Evolutionary conservation across 257 asterid genomes (phyloP).

Genomic region (Lavandula angustifolia): DNA sequence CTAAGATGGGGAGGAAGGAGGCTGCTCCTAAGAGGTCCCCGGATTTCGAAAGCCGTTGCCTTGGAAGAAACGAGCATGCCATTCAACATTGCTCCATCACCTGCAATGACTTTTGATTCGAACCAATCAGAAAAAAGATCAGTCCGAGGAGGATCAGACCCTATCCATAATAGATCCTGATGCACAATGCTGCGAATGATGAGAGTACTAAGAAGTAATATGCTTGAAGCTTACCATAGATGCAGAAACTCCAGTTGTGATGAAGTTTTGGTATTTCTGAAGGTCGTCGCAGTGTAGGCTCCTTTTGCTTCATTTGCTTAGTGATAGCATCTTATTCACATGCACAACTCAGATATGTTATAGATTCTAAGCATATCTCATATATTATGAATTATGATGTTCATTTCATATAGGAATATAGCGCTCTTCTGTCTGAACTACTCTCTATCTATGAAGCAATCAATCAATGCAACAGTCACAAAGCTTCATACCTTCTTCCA

Average conservation of each 20-base stretch:
- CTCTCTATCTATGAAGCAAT: conserved; percentile 7
- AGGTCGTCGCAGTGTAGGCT: conserved; percentile 34
- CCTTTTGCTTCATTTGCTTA: conserved; percentile 36
- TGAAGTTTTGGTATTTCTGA: conserved; percentile 30
- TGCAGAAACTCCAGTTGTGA: conserved; percentile 21
- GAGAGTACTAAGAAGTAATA: conserved; percentile 17
- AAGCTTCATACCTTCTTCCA: conserved; percentile 4
- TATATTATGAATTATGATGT: conserved; percentile 26
- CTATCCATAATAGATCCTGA: conserved; percentile 78
- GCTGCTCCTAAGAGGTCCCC: conserved; percentile 42
- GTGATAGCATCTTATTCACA: conserved; percentile 6
- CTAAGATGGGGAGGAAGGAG: conserved; percentile 41
- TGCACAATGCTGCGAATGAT: conserved; percentile 31
- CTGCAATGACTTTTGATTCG: conserved; percentile 56
- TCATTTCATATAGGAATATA: conserved; percentile 23
- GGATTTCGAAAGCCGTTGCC: conserved; percentile 36
- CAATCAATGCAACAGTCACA: background rate
- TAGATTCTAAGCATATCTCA: conserved; percentile 32
- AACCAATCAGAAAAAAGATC: conserved; percentile 64
- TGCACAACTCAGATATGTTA: conserved; percentile 24
- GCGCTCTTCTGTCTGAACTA: conserved; percentile 4
- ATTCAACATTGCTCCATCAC: conserved; percentile 54
- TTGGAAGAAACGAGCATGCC: conserved; percentile 40
- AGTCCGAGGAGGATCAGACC: conserved; percentile 76
- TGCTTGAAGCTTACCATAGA: conserved; percentile 34